A percentile compares a stretch with the other conserved stretches of the same genome.
Evolutionary conservation across 306 rosid genomes (phyloP).

Genomic region (Malus fusca): DNA sequence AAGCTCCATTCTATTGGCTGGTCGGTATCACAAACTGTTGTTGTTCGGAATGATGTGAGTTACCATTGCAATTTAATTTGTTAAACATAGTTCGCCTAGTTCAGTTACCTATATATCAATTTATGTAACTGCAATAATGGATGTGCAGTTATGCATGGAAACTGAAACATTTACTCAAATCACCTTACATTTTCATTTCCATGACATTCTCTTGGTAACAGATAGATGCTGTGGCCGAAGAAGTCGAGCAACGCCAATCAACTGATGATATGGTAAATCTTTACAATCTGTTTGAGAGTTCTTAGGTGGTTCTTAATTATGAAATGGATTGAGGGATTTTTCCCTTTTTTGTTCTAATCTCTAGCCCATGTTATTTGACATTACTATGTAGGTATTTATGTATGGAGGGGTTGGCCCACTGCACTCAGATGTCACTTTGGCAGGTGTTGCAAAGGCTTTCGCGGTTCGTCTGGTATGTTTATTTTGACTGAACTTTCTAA

Average conservation of each 20-base stretch:
- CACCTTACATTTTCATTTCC: constrained; percentile 11
- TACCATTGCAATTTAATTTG: not conserved
- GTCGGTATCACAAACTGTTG: constrained; percentile 59
- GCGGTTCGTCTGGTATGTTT: constrained; percentile 84
- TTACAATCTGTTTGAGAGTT: constrained; percentile 7
- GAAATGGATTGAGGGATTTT: not conserved
- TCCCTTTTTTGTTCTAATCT: constrained; percentile 8
- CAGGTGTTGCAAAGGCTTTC: constrained; percentile 90
- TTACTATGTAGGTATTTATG: constrained; percentile 57
- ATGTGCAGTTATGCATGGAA: not conserved
- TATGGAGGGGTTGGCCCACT: constrained; percentile 96
- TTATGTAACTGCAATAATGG: not conserved
- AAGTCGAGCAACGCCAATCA: constrained; percentile 65
- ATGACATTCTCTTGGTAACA: constrained; percentile 29
- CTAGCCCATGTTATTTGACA: constrained; percentile 8
- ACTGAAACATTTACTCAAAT: constrained; percentile 1
- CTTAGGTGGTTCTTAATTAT: constrained; percentile 4
- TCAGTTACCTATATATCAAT: not conserved
- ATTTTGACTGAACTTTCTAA: constrained; percentile 7
- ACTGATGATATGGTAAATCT: constrained; percentile 62
- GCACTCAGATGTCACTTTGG: constrained; percentile 81
- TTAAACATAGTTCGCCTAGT: not conserved
- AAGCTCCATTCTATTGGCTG: constrained; percentile 81
- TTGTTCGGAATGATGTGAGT: constrained; percentile 79
- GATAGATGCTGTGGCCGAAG: constrained; percentile 92